Base-by-base conservation (phyloP, 176 grass and related monocot genomes). In the Hsuehochloa calcarea region DNA sequence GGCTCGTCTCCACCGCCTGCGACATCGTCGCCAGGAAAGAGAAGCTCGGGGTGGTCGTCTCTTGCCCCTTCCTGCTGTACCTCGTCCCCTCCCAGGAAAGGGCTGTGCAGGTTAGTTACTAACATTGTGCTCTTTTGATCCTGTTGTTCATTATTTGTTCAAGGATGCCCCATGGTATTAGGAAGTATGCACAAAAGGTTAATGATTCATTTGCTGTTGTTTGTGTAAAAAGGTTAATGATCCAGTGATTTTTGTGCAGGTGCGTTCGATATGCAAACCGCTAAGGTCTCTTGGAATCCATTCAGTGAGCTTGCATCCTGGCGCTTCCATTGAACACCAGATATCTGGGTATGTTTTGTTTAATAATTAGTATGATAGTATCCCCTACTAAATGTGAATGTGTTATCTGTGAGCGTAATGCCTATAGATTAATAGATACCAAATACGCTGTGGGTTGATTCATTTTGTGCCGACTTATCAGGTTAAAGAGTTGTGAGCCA, bases 11-110 rank as follows among this genome's bases (percentile, higher is more conserved):
- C 56, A 85, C 87, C 0, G 93, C 89, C 31, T 92, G 89, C 50
- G 96, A 98, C 86, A 89, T 95, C 12, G 55, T 95, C 71, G 58
- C 96, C 20, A 85, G 85, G 77, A 95, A 92, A 90, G 96, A 98
- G 88, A 98, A 93, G 89, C 89, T 87, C 39, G 93, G 91, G 6
- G 22, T 92, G 70, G 54, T 93, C 17, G 82, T 92, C 27, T 26
- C 72, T 44, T 93, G 89, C 39, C 96, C 96, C 59, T 95, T 87
- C 66, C 80, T 98, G 15, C 51, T 98, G 22, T 95, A 91, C 60
- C 84, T 98, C 47, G 93, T 98, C 40, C 93, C 93, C 0, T 87
- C 93, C 8, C 87, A 93, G 77, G 91, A 95, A 26, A 92, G 89
- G 80, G 93, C 91, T n/a, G 31, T 85, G 17, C 91, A 93, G 63